phyloP scores from a whole-genome alignment of 2,329 filamentous ascomycete genomes.

The Setomelanomma holmii region DNA sequence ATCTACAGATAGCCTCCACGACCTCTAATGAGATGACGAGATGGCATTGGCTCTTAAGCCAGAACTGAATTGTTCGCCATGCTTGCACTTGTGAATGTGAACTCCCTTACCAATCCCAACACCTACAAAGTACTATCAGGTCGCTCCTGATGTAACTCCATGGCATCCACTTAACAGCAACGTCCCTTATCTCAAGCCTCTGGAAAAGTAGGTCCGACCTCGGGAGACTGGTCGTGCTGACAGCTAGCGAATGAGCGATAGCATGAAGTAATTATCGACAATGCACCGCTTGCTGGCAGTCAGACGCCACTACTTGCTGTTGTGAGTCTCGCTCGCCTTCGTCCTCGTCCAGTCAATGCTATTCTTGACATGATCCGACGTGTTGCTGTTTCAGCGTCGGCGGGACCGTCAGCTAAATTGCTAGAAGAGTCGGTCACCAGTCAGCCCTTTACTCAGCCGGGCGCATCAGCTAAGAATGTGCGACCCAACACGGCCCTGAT shows the following conservation, averaged over 20 bases:
- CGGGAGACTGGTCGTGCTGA: no score
- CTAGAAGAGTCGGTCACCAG: slow-evolving; percentile 4
- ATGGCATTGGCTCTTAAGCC: slow-evolving; percentile 32
- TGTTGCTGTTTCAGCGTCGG: slow-evolving; percentile 9
- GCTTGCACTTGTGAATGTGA: no score
- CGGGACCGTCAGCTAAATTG: slow-evolving; percentile 1
- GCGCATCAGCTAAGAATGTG: slow-evolving; percentile 17
- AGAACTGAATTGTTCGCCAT: no score
- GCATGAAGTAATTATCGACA: no score
- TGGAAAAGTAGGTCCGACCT: no score
- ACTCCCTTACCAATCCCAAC: no score
- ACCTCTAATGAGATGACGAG: slow-evolving; percentile 41
- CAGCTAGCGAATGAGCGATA: no score
- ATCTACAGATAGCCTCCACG: slow-evolving; percentile 41
- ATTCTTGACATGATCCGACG: neutral
- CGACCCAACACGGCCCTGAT: neutral
- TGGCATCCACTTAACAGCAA: no score
- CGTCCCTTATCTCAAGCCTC: no score
- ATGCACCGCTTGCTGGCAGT: neutral
- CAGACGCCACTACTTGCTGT: slow-evolving; percentile 1
- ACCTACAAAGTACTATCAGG: no score
- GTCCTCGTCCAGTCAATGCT: neutral
- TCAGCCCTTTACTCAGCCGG: slow-evolving; percentile 17
- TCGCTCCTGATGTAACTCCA: no score
- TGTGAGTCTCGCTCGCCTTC: neutral